Evolutionary conservation across 2,329 filamentous ascomycete genomes (phyloP), one percentile per base, ranked within the genome.

Genomic region (Fusarium heterosporum): DNA sequence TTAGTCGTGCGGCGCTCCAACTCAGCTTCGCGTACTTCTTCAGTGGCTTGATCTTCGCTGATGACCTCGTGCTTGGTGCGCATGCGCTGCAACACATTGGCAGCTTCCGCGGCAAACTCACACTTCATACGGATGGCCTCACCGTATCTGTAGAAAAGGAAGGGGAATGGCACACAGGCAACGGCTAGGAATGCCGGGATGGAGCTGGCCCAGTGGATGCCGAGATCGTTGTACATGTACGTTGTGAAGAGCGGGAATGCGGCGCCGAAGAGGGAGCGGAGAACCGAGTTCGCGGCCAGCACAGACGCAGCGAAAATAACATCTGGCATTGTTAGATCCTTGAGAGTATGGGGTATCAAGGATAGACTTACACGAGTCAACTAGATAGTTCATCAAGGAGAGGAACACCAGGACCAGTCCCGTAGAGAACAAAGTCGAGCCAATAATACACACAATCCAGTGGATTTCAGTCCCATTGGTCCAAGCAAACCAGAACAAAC

Each of bases 271-370:
- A 91, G 78, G 0, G 89, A 92, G 59, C 91, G 87, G 12, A 93
- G 79, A 26, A 93, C 87, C 3, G 88, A 84, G 76, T 89, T 93
- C 46, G 90, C 90, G 4, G 92, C 91, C 10, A 94, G 81, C 0
- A 89, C 90, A 0, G 89, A 92, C 1, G 91, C 91, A 1, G 92
- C 91, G 65, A 90, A 95, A 70, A 94, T 90, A 50, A 89, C 89
- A 76, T 93, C 75, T 78, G 4, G 25, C 9, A 9, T 9, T 8
- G 50, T 75, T 65, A 73, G 70, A 29, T 28, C 26, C 19, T 41
- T 14, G 13, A 34, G 11, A 36, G 16, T 11, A 13, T 8, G 11
- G 4, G 11, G 8, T 8, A 32, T 25, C 17, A 45, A 16, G 26
- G 16, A 10, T 28, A n/a, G 42, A 70, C 76, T 75, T 61, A 78